These are phyloP conservation scores for Coniochaeta prunicola DNA, from an alignment of 2,329 filamentous ascomycete genomes.

Conservation along the genomic window DNA sequence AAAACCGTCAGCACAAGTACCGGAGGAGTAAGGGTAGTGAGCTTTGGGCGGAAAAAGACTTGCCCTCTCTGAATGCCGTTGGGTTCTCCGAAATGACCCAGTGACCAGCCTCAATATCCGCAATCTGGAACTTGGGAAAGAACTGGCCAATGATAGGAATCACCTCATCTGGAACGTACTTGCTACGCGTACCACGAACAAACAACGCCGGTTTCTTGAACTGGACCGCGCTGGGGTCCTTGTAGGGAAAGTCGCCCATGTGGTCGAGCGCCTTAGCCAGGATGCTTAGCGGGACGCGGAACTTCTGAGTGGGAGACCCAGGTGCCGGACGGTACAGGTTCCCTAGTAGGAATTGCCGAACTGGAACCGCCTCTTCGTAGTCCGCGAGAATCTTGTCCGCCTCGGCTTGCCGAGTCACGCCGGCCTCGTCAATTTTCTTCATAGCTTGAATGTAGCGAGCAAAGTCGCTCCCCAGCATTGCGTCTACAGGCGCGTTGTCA, in stretches of 20 bases:
- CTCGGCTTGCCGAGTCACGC: conserved; percentile 62
- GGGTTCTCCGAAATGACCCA: conserved; percentile 90
- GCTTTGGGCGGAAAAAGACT: conserved; percentile 18
- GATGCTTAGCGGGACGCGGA: conserved; percentile 70
- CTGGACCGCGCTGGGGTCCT: conserved; percentile 56
- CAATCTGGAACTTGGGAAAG: conserved; percentile 69
- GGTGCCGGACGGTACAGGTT: conserved; percentile 59
- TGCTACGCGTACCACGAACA: conserved; percentile 68
- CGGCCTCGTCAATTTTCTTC: conserved; percentile 66
- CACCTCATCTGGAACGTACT: conserved; percentile 74
- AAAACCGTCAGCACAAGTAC: not conserved
- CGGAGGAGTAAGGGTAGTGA: not conserved
- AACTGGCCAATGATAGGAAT: conserved; percentile 74
- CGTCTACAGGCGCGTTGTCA: conserved; percentile 87
- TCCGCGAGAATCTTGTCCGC: conserved; percentile 72
- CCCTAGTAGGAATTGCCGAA: conserved; percentile 87
- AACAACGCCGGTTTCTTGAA: conserved; percentile 78
- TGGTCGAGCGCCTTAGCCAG: conserved; percentile 62
- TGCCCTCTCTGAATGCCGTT: conserved; percentile 68
- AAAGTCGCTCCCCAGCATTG: conserved; percentile 67
- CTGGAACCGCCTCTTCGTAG: conserved; percentile 66
- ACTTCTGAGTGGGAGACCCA: conserved; percentile 47
- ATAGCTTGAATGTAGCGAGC: conserved; percentile 76
- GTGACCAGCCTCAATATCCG: conserved; percentile 72
- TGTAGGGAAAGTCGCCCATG: conserved; percentile 86